Percentiles rank a stretch among this genome's conserved stretches.
Conservation (phyloP, 1,284 basidiomycete species). For the Trichosporon sp. region DNA sequence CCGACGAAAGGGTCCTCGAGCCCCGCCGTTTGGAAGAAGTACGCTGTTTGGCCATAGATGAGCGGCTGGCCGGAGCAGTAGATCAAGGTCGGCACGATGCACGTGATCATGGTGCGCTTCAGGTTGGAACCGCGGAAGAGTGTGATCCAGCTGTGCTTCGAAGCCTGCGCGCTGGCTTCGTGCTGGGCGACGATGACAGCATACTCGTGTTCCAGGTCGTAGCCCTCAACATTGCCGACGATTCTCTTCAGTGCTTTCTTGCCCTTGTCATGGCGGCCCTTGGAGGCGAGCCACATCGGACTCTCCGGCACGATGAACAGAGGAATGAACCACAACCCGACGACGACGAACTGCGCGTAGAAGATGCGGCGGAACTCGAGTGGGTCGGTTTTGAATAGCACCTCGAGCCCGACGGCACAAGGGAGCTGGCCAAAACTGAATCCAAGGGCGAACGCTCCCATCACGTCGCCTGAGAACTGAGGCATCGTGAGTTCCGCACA, state of each 20-base stretch:
- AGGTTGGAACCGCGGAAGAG: conserved; percentile 31
- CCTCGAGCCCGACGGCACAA: conserved; percentile 21
- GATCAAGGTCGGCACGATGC: conserved; percentile 28
- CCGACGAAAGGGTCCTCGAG: conserved; percentile 12
- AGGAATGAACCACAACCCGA: conserved; percentile 25
- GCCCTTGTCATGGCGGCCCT: conserved; percentile 29
- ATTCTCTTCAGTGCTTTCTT: conserved; percentile 27
- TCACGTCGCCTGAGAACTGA: conserved; percentile 21
- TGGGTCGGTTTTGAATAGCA: conserved; percentile 20
- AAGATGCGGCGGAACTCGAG: conserved; percentile 23
- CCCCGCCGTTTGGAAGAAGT: conserved; percentile 34
- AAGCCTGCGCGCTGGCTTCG: background rate
- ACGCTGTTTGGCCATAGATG: conserved; percentile 32
- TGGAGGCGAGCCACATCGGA: conserved; percentile 25
- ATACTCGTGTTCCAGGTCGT: conserved; percentile 32
- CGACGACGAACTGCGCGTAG: conserved; percentile 28
- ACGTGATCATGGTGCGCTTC: conserved; percentile 32
- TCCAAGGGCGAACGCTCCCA: conserved; percentile 16
- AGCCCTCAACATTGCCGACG: conserved; percentile 30
- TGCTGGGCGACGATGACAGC: conserved; percentile 26
- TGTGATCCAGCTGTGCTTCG: conserved; percentile 7
- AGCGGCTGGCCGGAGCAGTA: conserved; percentile 32
- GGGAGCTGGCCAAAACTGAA: conserved; percentile 19
- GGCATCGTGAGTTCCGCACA: conserved; percentile 22
- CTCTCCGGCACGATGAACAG: conserved; percentile 23